Conservation (phyloP, 495 filamentous ascomycete genomes). For the Mycothermus thermophilus region DNA sequence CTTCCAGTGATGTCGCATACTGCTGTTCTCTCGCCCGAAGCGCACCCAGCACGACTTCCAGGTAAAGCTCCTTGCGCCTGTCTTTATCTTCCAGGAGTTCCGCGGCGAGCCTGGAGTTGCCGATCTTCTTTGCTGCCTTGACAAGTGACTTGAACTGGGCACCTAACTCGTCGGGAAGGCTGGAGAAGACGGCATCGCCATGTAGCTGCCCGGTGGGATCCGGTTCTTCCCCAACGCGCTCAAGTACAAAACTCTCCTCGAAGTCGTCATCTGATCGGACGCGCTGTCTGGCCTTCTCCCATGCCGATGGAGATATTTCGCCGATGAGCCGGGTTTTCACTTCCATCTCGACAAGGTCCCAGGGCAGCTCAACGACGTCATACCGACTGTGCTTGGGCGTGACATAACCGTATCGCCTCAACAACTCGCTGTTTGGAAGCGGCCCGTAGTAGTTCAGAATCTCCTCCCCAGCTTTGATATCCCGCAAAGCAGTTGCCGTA, state of each 20-base stretch:
- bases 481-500: constrained; percentile 51
- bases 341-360: constrained; percentile 35
- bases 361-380: constrained; percentile 70
- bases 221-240: constrained; percentile 27
- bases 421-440: constrained; percentile 64
- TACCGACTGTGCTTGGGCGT: constrained; percentile 59
- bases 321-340: constrained; percentile 26
- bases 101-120: constrained; percentile 3
- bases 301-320: constrained; percentile 23
- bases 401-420: constrained; percentile 81
- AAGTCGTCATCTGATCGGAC: constrained; percentile 24
- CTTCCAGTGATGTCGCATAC: constrained; percentile 49
- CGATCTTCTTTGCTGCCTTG: constrained; percentile 29
- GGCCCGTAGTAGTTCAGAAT: constrained; percentile 88
- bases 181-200: constrained; percentile 17
- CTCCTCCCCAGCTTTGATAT: constrained; percentile 58
- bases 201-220: constrained; percentile 21
- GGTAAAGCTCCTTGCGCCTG: constrained; percentile 22
- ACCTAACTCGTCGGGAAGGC: constrained; percentile 24
- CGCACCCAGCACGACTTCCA: constrained; percentile 26
- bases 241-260: constrained; percentile 33
- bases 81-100: constrained; percentile 26
- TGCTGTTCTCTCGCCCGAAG: constrained; percentile 32
- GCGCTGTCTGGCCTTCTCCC: constrained; percentile 20
- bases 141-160: constrained; percentile 27